Conservation (phyloP, 2,329 filamentous ascomycete genomes). For the Alternaria tenuissima region DNA sequence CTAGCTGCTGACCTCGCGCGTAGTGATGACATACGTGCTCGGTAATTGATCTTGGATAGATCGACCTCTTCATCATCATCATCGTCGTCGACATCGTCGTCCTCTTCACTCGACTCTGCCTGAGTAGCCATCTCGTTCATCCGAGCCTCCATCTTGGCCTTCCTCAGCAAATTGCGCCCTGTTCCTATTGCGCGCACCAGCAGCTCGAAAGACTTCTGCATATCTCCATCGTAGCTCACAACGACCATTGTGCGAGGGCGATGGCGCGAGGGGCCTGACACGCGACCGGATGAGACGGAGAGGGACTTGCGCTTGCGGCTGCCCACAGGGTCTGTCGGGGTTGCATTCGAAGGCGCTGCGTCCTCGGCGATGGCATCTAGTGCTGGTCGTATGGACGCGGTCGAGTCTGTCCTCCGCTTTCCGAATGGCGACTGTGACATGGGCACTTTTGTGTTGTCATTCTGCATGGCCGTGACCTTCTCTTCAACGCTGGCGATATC, state of each 20-base stretch:
- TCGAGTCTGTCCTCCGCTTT: slow-evolving; percentile 46
- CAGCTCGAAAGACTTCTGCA: slow-evolving; percentile 83
- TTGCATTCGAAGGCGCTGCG: slow-evolving; percentile 18
- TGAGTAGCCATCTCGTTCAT: slow-evolving; percentile 61
- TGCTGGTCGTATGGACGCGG: slow-evolving; percentile 45
- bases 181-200: slow-evolving; percentile 83
- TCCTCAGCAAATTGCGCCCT: slow-evolving; percentile 83
- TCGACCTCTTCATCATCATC: slow-evolving; percentile 39
- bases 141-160: slow-evolving; percentile 83
- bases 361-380: slow-evolving; percentile 36
- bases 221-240: slow-evolving; percentile 90
- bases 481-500: slow-evolving; percentile 42
- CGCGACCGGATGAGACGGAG: slow-evolving; percentile 51
- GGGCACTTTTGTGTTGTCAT: slow-evolving; percentile 41
- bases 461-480: slow-evolving; percentile 47
- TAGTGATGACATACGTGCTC: slow-evolving; percentile 45
- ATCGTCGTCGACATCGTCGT: slow-evolving; percentile 35
- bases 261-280: slow-evolving; percentile 62
- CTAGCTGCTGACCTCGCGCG: slow-evolving; percentile 34
- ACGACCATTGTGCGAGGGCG: slow-evolving; percentile 79
- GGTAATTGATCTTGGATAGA: slow-evolving; percentile 49
- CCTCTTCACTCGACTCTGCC: slow-evolving; percentile 39
- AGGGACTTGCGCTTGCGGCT: slow-evolving; percentile 55
- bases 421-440: slow-evolving; percentile 37
- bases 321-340: slow-evolving; percentile 27